Percentiles rank a stretch among this genome's conserved stretches.
Conservation (phyloP, 2,329 filamentous ascomycete genomes). For the Dactylellina leptospora region DNA sequence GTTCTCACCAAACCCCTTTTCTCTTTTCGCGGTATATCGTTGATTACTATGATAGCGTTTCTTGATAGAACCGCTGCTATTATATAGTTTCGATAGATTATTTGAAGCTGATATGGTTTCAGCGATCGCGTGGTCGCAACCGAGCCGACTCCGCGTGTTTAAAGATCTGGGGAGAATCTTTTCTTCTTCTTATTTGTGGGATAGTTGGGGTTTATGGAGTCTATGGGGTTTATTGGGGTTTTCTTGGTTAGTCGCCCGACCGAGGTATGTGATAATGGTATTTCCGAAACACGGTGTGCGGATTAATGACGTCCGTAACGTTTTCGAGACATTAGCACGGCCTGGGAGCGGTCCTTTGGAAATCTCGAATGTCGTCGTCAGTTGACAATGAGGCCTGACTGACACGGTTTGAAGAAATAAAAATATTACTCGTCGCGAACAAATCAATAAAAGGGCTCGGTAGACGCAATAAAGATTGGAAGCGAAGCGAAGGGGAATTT, state of each 20-base stretch:
- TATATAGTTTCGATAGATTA: slow-evolving; percentile 39
- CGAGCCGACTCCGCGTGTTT: slow-evolving; percentile 21
- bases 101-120: slow-evolving; percentile 42
- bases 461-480: slow-evolving; percentile 20
- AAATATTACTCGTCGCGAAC: slow-evolving; percentile 25
- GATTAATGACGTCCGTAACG: slow-evolving; percentile 39
- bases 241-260: too few relatives aligned
- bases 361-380: slow-evolving; percentile 10
- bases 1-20: slow-evolving; percentile 1
- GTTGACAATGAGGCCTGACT: slow-evolving; percentile 5
- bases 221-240: too few relatives aligned
- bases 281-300: slow-evolving; percentile 37
- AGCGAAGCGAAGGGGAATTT: slow-evolving; percentile 38
- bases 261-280: slow-evolving; percentile 15
- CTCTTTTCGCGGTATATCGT: neutral
- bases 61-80: slow-evolving; percentile 18
- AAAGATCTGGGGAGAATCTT: slow-evolving; percentile 20
- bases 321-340: slow-evolving; percentile 40
- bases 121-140: slow-evolving; percentile 37
- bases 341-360: slow-evolving; percentile 14
- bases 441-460: slow-evolving; percentile 15
- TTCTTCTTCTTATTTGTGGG: neutral
- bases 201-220: neutral
- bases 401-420: neutral
- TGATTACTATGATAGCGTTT: neutral